Conservation (phyloP, 805 yeast genomes). For the Kregervanrija fluxuum region DNA sequence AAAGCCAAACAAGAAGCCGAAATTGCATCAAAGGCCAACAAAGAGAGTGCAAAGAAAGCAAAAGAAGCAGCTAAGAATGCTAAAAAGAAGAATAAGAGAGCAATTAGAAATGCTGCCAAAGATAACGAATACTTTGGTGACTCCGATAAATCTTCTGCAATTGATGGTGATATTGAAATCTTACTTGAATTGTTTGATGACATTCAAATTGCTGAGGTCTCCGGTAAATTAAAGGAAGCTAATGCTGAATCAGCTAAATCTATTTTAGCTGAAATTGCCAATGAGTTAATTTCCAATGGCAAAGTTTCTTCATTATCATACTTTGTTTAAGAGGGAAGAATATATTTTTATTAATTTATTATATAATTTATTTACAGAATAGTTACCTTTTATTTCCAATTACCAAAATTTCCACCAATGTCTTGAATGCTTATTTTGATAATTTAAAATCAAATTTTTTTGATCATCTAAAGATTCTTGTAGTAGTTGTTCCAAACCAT, state of each 20-base stretch:
- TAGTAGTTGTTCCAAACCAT: slow-evolving; percentile 18
- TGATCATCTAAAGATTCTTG: slow-evolving; percentile 24
- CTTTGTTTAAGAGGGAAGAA: slow-evolving; percentile 1
- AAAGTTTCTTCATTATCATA: slow-evolving; percentile 32
- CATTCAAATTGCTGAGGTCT: slow-evolving; percentile 65
- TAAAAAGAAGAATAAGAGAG: slow-evolving; percentile 71
- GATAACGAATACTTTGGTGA: slow-evolving; percentile 82
- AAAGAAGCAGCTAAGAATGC: slow-evolving; percentile 97
- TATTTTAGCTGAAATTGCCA: slow-evolving; percentile 48
- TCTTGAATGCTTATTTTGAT: slow-evolving; percentile 1
- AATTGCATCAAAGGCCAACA: slow-evolving; percentile 55
- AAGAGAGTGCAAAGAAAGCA: slow-evolving; percentile 63
- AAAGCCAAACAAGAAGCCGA: slow-evolving; percentile 70
- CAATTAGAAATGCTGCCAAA: slow-evolving; percentile 70
- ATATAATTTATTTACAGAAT: slow-evolving; percentile 31
- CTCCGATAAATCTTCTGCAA: slow-evolving; percentile 54
- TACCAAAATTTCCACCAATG: slow-evolving; percentile 7
- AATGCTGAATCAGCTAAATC: slow-evolving; percentile 54
- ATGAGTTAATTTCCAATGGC: slow-evolving; percentile 46
- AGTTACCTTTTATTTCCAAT: background rate
- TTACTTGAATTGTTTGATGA: slow-evolving; percentile 80
- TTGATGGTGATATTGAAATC: slow-evolving; percentile 74
- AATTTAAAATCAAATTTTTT: slow-evolving; percentile 4
- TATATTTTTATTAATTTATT: slow-evolving; percentile 12
- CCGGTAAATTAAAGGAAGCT: slow-evolving; percentile 53